Evolutionary conservation across 306 rosid genomes (phyloP), one percentile per base, ranked within the genome.

Genomic region (Begonia peltatifolia): DNA sequence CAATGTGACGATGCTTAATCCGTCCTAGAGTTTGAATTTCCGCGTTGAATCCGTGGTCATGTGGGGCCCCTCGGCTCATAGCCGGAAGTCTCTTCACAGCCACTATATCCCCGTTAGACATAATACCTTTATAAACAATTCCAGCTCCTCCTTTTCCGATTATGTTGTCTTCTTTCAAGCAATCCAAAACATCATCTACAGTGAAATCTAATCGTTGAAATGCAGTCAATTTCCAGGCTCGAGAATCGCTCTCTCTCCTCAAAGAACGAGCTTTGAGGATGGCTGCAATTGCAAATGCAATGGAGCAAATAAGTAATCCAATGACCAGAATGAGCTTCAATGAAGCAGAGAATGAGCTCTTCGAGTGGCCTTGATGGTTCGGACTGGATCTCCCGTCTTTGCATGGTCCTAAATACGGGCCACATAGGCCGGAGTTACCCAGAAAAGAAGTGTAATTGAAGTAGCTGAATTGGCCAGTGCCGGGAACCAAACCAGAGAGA

Each of bases 141-240:
- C 96, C 96, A 36, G 96, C 96, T 50, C 96, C 96, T 43, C 96
- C 96, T 66, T 87, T 87, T 58, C 96, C 96, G 18, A 87, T 87
- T 11, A 87, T 87, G 59, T 83, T 87, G 54, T 87, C 96, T 51
- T 83, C 96, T 64, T 87, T 87, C 59, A 87, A 68, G 58, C 73
- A 76, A 63, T 83, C 94, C 72, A 87, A 67, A 20, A 87, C 87
- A 75, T 87, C 96, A 60, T 87, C 96, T 6, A 75, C 96, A 0
- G 87, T 78, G 70, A 87, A 87, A 46, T 87, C 96, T 62, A 87
- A 61, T 15, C 96, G 87, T 47, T 87, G 96, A 65, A 87, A 87
- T 2, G 96, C 84, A 1, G 96, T 87, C 65, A 87, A 48, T 50
- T 78, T 87, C 94, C 94, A 87, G 2, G 94, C 81, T 41, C 94